These are phyloP conservation scores for Colletotrichum sp. DNA, from an alignment of 2,329 filamentous ascomycete species.

Conservation along the genomic window DNA sequence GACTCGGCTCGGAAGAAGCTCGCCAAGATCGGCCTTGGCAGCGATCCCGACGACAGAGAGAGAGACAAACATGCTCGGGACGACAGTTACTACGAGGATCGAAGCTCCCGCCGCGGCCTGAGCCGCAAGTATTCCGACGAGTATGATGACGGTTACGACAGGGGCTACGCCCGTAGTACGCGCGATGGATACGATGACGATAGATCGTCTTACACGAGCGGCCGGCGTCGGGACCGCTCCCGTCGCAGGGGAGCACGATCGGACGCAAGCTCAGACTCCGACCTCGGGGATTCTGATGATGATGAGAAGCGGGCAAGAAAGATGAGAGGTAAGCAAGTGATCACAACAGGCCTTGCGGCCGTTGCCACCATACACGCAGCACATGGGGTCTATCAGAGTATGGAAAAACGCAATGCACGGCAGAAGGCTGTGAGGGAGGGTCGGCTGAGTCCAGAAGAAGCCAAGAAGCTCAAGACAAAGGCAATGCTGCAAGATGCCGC, in stretches of 20 bases:
- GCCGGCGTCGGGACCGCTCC: conserved; percentile 41
- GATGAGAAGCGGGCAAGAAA: conserved; percentile 59
- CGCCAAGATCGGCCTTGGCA: conserved; percentile 65
- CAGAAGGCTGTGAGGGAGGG: conserved; percentile 60
- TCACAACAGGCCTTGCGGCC: conserved; percentile 61
- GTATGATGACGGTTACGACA: conserved; percentile 50
- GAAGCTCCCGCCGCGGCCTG: conserved; percentile 38
- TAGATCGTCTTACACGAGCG: conserved; percentile 41
- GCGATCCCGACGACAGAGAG: conserved; percentile 46
- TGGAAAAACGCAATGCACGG: conserved; percentile 60
- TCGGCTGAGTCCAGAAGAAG: conserved; percentile 53
- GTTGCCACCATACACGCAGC: conserved; percentile 66
- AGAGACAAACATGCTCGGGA: conserved; percentile 39
- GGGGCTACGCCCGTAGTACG: conserved; percentile 41
- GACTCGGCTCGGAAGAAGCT: conserved; percentile 65
- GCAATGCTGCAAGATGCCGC: conserved; percentile 62
- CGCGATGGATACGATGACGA: conserved; percentile 51
- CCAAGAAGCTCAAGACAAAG: conserved; percentile 62
- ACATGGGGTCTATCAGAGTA: conserved; percentile 62
- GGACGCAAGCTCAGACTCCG: conserved; percentile 56
- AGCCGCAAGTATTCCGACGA: conserved; percentile 46
- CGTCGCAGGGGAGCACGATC: conserved; percentile 43
- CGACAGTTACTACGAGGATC: conserved; percentile 47
- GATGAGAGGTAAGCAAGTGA: conserved; percentile 66
- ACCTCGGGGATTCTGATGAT: conserved; percentile 62